A percentile compares a stretch with the other conserved stretches of the same genome.
These are phyloP conservation scores for Hibiscus trionum DNA, from an alignment of 345 rosid genomes.

Conservation along the genomic window DNA sequence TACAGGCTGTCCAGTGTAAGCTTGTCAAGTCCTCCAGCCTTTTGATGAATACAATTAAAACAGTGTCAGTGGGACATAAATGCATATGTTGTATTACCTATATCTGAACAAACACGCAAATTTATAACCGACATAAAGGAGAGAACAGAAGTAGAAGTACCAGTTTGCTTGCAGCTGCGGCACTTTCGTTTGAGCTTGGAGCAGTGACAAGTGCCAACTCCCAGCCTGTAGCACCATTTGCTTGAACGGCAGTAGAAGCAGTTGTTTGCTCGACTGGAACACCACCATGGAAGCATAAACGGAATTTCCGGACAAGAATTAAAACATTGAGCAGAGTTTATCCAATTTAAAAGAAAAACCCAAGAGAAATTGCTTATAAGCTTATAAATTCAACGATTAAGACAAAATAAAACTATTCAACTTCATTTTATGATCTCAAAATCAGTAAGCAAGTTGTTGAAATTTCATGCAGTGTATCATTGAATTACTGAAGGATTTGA, in stretches of 20 bases:
- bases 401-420: not conserved
- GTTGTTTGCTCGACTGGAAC: constrained; percentile 58
- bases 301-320: not conserved
- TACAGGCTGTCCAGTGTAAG: constrained; percentile 89
- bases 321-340: not conserved
- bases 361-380: not conserved
- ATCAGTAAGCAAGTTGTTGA: not conserved
- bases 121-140: not conserved
- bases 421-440: not conserved
- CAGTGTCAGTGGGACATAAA: not conserved
- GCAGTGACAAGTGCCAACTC: constrained; percentile 89
- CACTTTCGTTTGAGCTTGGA: constrained; percentile 74
- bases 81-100: not conserved
- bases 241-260: constrained; percentile 29
- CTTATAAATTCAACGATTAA: not conserved
- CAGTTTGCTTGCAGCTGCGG: constrained; percentile 71
- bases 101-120: too few species aligned
- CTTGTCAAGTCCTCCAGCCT: constrained; percentile 94
- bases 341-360: not conserved
- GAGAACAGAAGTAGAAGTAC: constrained; percentile 23
- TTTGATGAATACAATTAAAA: constrained; percentile 4
- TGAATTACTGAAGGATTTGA: not conserved
- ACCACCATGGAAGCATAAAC: constrained; percentile 7
- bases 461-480: not conserved
- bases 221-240: constrained; percentile 68